Evolutionary conservation across 768 basidiomycete species (phyloP).

Genomic region (Suillus luteus): DNA sequence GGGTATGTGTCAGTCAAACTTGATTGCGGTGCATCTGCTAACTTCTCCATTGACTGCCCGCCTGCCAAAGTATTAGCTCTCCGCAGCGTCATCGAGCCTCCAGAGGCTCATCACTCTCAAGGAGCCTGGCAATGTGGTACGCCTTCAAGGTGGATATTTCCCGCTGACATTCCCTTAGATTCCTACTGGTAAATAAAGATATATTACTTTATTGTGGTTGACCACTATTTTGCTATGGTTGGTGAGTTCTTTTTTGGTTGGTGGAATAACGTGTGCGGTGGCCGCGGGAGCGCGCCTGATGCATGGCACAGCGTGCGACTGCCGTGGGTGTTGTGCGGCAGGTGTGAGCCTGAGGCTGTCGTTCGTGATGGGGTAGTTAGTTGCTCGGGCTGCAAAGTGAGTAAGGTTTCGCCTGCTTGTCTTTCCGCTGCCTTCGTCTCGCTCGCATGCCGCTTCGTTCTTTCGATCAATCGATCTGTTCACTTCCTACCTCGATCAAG

Average conservation of each 20-base stretch:
- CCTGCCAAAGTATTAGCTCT: background rate
- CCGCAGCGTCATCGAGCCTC: background rate
- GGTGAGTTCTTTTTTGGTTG: background rate
- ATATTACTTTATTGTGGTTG: background rate
- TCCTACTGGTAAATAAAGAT: background rate
- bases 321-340: background rate
- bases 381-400: background rate
- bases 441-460: background rate
- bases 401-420: background rate
- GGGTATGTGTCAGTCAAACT: background rate
- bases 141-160: background rate
- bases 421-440: slow-evolving; percentile 1
- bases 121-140: background rate
- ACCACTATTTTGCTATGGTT: background rate
- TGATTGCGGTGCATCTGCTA: background rate
- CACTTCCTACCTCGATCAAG: background rate
- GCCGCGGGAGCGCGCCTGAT: background rate
- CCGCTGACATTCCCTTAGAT: background rate
- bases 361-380: background rate
- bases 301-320: background rate
- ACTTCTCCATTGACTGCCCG: background rate
- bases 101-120: background rate
- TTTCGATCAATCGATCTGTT: background rate
- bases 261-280: background rate
- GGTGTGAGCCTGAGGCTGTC: slow-evolving; percentile 1